Evolutionary conservation across 2,329 filamentous ascomycete genomes (phyloP).

Genomic region (Colletotrichum orchidophilum): DNA sequence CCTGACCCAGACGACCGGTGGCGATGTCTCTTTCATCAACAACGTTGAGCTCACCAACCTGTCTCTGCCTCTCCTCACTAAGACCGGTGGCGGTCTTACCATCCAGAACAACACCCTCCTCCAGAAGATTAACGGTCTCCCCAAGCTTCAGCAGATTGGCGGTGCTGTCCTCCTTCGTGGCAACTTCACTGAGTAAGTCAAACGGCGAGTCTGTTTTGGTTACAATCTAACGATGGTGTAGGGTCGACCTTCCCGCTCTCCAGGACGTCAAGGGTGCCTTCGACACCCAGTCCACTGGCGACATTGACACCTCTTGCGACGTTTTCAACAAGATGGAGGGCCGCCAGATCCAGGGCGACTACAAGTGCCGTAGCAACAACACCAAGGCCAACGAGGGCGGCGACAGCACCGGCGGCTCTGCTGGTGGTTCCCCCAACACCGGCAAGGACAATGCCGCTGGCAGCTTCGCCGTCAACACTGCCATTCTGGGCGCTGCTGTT

Average conservation of each 20-base stretch:
- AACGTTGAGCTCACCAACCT: slow-evolving; percentile 76
- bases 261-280: slow-evolving; percentile 77
- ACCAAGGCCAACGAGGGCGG: slow-evolving; percentile 60
- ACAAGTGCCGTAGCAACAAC: slow-evolving; percentile 61
- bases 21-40: slow-evolving; percentile 70
- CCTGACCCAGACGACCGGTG: slow-evolving; percentile 72
- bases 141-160: slow-evolving; percentile 71
- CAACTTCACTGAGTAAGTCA: slow-evolving; percentile 70
- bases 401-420: slow-evolving; percentile 41
- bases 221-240: slow-evolving; percentile 45
- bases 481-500: slow-evolving; percentile 57
- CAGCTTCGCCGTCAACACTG: slow-evolving; percentile 56
- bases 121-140: slow-evolving; percentile 71
- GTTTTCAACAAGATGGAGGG: slow-evolving; percentile 57
- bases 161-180: slow-evolving; percentile 89
- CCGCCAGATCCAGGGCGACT: slow-evolving; percentile 57
- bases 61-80: slow-evolving; percentile 74
- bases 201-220: not conserved
- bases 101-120: slow-evolving; percentile 92
- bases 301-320: slow-evolving; percentile 66
- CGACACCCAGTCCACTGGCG: slow-evolving; percentile 72
- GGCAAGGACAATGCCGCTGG: slow-evolving; percentile 54
- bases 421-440: slow-evolving; percentile 39
- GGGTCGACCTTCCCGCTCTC: slow-evolving; percentile 75
- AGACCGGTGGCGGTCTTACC: slow-evolving; percentile 80